Conservation (phyloP, 2,329 filamentous ascomycete genomes). For the Lecanicillium sp. region DNA sequence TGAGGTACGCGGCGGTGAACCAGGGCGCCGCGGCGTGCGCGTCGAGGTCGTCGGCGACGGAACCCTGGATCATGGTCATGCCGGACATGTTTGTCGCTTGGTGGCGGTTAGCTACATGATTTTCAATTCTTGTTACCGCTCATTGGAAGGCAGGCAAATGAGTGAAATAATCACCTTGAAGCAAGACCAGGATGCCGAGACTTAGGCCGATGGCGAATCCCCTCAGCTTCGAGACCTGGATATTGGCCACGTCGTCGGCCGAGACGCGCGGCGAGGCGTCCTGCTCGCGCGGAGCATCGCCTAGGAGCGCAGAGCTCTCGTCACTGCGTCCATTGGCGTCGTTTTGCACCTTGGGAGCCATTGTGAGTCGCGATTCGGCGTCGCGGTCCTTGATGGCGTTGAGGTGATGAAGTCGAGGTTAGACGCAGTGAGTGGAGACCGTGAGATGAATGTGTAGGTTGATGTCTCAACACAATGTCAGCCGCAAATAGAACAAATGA, state of each 20-base stretch:
- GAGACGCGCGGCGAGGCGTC: not conserved
- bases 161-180: constrained; percentile 42
- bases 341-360: not conserved
- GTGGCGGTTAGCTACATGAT: not conserved
- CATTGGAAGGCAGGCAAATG: not conserved
- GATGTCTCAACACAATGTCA: no score
- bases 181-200: constrained; percentile 41
- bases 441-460: no score
- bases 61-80: constrained; percentile 73
- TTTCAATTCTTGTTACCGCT: not conserved
- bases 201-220: constrained; percentile 7
- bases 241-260: constrained; percentile 2
- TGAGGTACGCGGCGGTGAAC: constrained; percentile 74
- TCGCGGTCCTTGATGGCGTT: not conserved
- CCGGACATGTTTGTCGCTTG: constrained; percentile 68
- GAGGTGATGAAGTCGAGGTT: not conserved
- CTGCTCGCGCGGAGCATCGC: not conserved
- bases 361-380: no score
- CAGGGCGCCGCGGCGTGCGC: constrained; percentile 69
- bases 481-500: no score
- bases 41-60: constrained; percentile 68
- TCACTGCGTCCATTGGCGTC: not conserved
- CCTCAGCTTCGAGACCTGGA: not conserved
- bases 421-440: no score
- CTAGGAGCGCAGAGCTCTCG: constrained; percentile 2